phyloP scores from a whole-genome alignment of 2,329 filamentous ascomycete genomes.

The Pseudopithomyces maydicus region DNA sequence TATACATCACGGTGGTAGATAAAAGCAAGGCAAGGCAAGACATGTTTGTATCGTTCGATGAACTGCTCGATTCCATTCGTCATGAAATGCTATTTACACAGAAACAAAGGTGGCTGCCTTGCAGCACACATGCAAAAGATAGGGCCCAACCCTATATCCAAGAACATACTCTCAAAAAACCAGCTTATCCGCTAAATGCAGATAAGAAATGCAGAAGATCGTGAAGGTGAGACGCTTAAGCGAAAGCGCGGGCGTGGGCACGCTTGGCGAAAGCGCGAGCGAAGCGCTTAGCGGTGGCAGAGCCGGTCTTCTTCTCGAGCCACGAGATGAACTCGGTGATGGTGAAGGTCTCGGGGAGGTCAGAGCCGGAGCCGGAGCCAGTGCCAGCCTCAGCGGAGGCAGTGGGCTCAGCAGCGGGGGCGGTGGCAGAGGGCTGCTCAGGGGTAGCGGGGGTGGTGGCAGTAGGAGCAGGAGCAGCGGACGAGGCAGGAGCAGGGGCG shows the following conservation, averaged over 20 bases:
- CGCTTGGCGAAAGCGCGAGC: slow-evolving; percentile 27
- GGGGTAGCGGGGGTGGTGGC: slow-evolving; percentile 4
- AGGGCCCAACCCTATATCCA: neutral
- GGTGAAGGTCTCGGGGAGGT: slow-evolving; percentile 36
- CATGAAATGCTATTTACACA: slow-evolving; percentile 9
- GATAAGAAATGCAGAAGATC: slow-evolving; percentile 1
- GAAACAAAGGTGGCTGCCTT: slow-evolving; percentile 4
- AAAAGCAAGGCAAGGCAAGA: neutral
- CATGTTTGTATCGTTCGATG: neutral
- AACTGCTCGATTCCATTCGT: slow-evolving; percentile 7
- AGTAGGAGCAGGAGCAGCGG: slow-evolving; percentile 6
- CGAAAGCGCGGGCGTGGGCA: slow-evolving; percentile 46
- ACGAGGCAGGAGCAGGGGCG: slow-evolving; percentile 12
- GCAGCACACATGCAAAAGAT: slow-evolving; percentile 6
- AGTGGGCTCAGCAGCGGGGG: slow-evolving; percentile 16
- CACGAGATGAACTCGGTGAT: slow-evolving; percentile 35
- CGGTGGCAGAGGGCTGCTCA: slow-evolving; percentile 3
- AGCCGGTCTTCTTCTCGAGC: slow-evolving; percentile 30
- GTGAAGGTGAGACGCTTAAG: slow-evolving; percentile 34
- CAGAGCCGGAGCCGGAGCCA: slow-evolving; percentile 13
- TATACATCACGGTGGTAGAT: neutral
- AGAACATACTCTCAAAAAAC: slow-evolving; percentile 7
- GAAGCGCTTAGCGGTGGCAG: slow-evolving; percentile 11
- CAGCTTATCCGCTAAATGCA: neutral
- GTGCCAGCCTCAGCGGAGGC: slow-evolving; percentile 11